Base-by-base conservation (phyloP, 2,329 filamentous ascomycete genomes). In the Fusarium newnesense region DNA sequence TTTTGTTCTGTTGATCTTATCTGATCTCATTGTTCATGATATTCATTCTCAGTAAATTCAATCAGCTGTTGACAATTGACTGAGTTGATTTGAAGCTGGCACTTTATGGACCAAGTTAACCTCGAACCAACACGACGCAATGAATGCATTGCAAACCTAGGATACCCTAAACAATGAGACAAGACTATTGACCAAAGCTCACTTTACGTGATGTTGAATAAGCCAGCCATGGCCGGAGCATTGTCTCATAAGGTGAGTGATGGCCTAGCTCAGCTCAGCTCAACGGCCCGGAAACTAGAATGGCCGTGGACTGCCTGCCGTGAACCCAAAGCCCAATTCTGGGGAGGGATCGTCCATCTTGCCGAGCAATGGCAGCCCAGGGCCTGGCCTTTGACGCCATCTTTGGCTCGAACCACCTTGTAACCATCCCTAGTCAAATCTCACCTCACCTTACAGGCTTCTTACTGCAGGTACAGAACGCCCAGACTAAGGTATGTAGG, bases 261-360 rank as follows among this genome's bases (percentile, higher is more conserved):
- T 64, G 58, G 49, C 21, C 32, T 36, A 52, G 30, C n/a, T 19
- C 47, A 50, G 58, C 46, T 24, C 49, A 52, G 59, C 47, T 70
- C 63, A 74, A 74, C 71, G 67, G 71, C 57, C 49, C 67, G 71
- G 71, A 67, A 74, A 50, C 71, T 74, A 72, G 59, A 64, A 70
- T 46, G 21, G 47, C 60, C 54, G 43, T 61, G 53, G 28, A 32
- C 42, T 64, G n/a, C 44, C 52, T 63, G 60, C 43, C 63, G 40
- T 40, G 50, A n/a, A n/a, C 40, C 24, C 46, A 50, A 34, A 28
- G 49, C 63, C 62, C 52, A 72, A 57, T 52, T 70, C 73, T 70
- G 68, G 72, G 72, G 70, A 60, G 70, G 65, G 72, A 75, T 74
- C 72, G 64, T 50, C 72, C 72, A 74, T 74, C 64, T 70, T 73